Conservation (phyloP, 805 yeast species). For the Geotrichum ghanense region DNA sequence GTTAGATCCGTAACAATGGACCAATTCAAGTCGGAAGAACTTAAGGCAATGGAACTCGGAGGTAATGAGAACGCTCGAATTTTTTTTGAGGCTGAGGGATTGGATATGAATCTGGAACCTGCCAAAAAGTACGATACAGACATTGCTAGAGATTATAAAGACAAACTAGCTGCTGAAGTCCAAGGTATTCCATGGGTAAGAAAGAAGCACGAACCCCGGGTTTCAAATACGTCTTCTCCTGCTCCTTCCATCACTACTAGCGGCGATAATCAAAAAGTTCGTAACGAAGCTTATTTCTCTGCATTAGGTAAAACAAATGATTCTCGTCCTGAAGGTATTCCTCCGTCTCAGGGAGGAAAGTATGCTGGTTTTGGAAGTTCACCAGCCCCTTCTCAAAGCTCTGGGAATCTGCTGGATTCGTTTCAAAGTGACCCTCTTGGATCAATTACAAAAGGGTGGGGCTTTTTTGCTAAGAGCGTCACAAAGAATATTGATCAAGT, state of each 20-base stretch:
- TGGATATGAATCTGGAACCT: slow-evolving; percentile 55
- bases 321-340: slow-evolving; percentile 61
- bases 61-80: slow-evolving; percentile 70
- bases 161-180: slow-evolving; percentile 58
- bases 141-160: slow-evolving; percentile 91
- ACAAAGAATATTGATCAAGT: slow-evolving; percentile 77
- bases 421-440: slow-evolving; percentile 71
- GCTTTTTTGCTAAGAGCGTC: slow-evolving; percentile 76
- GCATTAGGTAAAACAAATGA: slow-evolving; percentile 64
- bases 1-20: slow-evolving; percentile 98
- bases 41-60: slow-evolving; percentile 83
- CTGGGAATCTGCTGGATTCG: slow-evolving; percentile 16
- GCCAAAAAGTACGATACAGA: slow-evolving; percentile 67
- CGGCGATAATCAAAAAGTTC: slow-evolving; percentile 28
- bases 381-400: slow-evolving; percentile 6
- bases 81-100: slow-evolving; percentile 62
- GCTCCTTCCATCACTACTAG: slow-evolving; percentile 8
- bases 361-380: slow-evolving; percentile 80
- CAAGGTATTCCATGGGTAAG: slow-evolving; percentile 54
- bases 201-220: slow-evolving; percentile 6
- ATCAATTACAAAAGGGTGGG: slow-evolving; percentile 90
- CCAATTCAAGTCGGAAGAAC: slow-evolving; percentile 90
- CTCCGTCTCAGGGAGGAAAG: slow-evolving; percentile 91
- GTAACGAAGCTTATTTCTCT: slow-evolving; percentile 76
- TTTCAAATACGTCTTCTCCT: slow-evolving; percentile 7